Conservation (phyloP, 1,284 basidiomycete genomes). For the Wallemia ichthyophaga region DNA sequence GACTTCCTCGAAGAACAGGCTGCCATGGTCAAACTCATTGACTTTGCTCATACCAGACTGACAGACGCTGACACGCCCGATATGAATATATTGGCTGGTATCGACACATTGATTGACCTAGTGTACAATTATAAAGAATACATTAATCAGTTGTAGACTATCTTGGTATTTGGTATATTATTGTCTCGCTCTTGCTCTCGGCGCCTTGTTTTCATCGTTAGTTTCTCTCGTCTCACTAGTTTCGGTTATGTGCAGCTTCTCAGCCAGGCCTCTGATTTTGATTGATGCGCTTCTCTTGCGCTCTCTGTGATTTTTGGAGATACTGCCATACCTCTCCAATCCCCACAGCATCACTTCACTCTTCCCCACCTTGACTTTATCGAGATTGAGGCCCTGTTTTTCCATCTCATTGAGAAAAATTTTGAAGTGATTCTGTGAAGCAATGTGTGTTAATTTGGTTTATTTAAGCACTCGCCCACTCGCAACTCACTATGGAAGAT, state of each 20-base stretch:
- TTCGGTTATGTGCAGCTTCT: neutral
- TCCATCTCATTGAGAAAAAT: constrained; percentile 28
- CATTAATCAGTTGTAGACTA: neutral
- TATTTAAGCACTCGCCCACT: neutral
- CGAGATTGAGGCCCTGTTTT: constrained; percentile 29
- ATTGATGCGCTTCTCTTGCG: constrained; percentile 9
- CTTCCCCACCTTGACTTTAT: constrained; percentile 28
- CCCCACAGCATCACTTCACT: constrained; percentile 17
- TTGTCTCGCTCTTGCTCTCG: no score
- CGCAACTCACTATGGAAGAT: constrained; percentile 19
- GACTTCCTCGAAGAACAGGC: neutral
- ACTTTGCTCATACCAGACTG: neutral
- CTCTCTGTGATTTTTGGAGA: constrained; percentile 12
- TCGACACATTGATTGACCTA: neutral
- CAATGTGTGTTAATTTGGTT: constrained; percentile 2
- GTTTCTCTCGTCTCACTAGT: neutral
- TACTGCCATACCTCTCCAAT: constrained; percentile 14
- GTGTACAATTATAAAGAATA: neutral
- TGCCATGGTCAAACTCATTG: neutral
- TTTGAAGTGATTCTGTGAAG: constrained; percentile 25
- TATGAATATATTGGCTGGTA: neutral
- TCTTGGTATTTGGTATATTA: no score
- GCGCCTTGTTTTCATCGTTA: no score
- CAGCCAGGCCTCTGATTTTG: constrained; percentile 6
- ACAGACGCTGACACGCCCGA: neutral